Percentiles rank a stretch among this genome's conserved stretches.
Evolutionary conservation across 2,329 filamentous ascomycete genomes (phyloP).

Genomic region (Phialophora chinensis): DNA sequence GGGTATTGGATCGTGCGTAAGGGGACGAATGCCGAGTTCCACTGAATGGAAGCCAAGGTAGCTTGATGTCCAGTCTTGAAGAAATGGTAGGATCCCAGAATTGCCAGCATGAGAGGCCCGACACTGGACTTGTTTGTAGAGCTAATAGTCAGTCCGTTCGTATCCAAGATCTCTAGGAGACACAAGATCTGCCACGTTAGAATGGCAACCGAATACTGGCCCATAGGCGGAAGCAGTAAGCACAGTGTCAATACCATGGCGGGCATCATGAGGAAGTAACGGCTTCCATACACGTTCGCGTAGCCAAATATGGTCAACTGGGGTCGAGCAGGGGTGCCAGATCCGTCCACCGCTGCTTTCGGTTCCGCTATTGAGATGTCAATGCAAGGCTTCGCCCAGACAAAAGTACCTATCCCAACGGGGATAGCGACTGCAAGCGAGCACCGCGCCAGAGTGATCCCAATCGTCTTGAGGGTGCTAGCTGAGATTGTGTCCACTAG

Average conservation of each 20-base stretch:
- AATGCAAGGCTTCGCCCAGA: constrained; percentile 84
- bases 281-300: constrained; percentile 87
- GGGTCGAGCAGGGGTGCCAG: constrained; percentile 43
- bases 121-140: constrained; percentile 52
- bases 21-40: constrained; percentile 93
- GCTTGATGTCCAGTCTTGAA: constrained; percentile 99
- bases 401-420: constrained; percentile 82
- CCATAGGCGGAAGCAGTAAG: constrained; percentile 92
- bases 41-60: constrained; percentile 84
- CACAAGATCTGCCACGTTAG: constrained; percentile 89
- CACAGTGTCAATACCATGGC: constrained; percentile 79
- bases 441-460: constrained; percentile 79
- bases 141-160: constrained; percentile 66
- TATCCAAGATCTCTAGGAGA: constrained; percentile 68
- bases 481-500: constrained; percentile 64
- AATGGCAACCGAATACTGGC: constrained; percentile 79
- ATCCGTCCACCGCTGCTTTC: constrained; percentile 51
- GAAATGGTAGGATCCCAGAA: constrained; percentile 93
- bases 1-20: constrained; percentile 75
- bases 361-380: constrained; percentile 63
- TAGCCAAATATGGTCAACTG: constrained; percentile 84
- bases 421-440: constrained; percentile 80
- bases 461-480: constrained; percentile 71
- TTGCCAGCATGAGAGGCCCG: constrained; percentile 79
- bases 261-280: constrained; percentile 82